phyloP scores from a whole-genome alignment of 2,329 filamentous ascomycete genomes.

The Escovopsis sp. region DNA sequence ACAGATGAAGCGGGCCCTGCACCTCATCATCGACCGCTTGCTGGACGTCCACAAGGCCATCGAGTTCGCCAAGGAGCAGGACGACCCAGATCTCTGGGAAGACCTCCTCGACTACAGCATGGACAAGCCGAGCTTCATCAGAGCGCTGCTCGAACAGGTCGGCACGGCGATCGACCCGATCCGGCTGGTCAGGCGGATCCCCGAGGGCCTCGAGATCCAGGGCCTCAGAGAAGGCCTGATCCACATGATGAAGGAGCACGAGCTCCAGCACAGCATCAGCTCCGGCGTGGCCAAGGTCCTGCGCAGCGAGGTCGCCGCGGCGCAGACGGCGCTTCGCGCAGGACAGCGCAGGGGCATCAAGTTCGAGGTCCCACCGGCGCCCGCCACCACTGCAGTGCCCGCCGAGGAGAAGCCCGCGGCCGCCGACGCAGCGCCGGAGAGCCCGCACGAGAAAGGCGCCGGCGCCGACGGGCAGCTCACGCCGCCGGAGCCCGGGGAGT shows the following conservation, averaged over 20 bases:
- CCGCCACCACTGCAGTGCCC: too few species aligned
- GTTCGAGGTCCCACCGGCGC: slow-evolving; percentile 55
- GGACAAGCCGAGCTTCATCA: slow-evolving; percentile 93
- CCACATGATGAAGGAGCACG: slow-evolving; percentile 88
- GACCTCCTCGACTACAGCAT: slow-evolving; percentile 90
- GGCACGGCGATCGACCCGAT: slow-evolving; percentile 91
- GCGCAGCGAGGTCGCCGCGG: slow-evolving; percentile 70
- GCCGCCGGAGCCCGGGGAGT: slow-evolving; percentile 36
- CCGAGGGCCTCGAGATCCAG: slow-evolving; percentile 83
- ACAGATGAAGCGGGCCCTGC: slow-evolving; percentile 79
- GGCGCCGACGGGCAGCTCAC: slow-evolving; percentile 15
- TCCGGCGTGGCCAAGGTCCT: slow-evolving; percentile 78
- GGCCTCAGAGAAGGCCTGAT: slow-evolving; percentile 77
- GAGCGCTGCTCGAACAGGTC: slow-evolving; percentile 80
- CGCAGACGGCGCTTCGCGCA: slow-evolving; percentile 64
- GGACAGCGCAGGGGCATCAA: slow-evolving; percentile 79
- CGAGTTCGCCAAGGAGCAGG: slow-evolving; percentile 82
- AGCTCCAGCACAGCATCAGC: slow-evolving; percentile 86
- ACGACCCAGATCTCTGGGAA: slow-evolving; percentile 87
- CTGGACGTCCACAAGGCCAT: slow-evolving; percentile 87
- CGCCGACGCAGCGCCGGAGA: slow-evolving; percentile 10
- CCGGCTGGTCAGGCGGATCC: slow-evolving; percentile 76
- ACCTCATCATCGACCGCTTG: slow-evolving; percentile 86
- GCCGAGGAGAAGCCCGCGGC: slow-evolving; percentile 23
- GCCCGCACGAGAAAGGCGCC: slow-evolving; percentile 7